A percentile compares a stretch with the other conserved stretches of the same genome.
Conservation (phyloP, 2,329 filamentous ascomycete genomes). For the Botrytis squamosa region DNA sequence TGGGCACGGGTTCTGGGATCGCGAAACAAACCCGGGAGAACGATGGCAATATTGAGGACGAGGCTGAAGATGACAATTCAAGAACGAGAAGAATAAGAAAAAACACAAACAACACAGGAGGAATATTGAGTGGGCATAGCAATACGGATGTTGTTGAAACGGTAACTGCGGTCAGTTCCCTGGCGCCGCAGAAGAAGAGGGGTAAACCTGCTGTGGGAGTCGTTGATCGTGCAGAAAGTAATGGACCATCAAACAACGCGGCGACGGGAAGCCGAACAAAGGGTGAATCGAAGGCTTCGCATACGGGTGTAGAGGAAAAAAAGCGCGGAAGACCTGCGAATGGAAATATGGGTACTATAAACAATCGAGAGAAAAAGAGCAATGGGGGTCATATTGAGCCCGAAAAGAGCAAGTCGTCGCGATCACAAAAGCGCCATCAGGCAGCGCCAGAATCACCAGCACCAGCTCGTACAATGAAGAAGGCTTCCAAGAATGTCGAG, state of each 20-base stretch:
- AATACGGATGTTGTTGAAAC: background rate
- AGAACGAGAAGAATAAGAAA: background rate
- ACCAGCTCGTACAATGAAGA: background rate
- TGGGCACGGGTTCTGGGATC: background rate
- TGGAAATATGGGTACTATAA: background rate
- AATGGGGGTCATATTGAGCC: background rate
- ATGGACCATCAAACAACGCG: background rate
- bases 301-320: background rate
- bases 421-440: slow-evolving; percentile 5
- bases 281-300: background rate
- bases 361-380: background rate
- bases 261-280: background rate
- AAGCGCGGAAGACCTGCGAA: background rate
- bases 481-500: background rate
- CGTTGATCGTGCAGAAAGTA: background rate
- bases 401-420: background rate
- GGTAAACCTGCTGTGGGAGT: background rate
- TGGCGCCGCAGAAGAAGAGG: slow-evolving; percentile 11
- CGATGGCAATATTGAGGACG: background rate
- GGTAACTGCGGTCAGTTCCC: slow-evolving; percentile 4
- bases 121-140: background rate
- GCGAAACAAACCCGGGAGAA: background rate
- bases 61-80: background rate
- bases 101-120: background rate
- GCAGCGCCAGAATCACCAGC: background rate